Conservation (phyloP, 2,329 filamentous ascomycete species). For the Ophiosphaerella narmari region DNA sequence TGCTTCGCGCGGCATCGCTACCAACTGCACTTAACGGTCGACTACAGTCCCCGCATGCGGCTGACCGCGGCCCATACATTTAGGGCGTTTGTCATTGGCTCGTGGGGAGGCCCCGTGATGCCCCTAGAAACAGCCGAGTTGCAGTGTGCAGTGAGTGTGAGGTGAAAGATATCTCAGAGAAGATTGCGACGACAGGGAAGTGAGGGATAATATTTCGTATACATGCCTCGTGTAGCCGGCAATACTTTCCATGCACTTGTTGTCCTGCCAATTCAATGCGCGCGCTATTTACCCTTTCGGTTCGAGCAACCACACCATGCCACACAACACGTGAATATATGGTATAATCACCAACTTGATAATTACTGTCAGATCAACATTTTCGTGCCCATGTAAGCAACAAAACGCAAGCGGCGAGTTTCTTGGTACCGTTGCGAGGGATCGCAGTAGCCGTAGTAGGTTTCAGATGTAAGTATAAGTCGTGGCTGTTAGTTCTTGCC, state of each 20-base stretch:
- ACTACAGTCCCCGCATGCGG: slow-evolving; percentile 18
- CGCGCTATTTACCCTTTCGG: slow-evolving; percentile 18
- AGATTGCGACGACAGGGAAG: not conserved
- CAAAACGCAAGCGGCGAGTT: too few relatives aligned
- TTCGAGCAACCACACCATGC: slow-evolving; percentile 15
- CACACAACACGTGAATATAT: too few relatives aligned
- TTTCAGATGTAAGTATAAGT: too few relatives aligned
- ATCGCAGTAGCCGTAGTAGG: too few relatives aligned
- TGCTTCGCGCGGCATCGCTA: slow-evolving; percentile 17
- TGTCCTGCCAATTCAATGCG: slow-evolving; percentile 14
- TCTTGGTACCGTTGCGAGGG: too few relatives aligned
- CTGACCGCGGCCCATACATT: slow-evolving; percentile 25
- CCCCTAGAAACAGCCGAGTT: slow-evolving; percentile 5
- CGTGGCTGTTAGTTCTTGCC: too few relatives aligned
- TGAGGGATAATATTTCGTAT: not conserved
- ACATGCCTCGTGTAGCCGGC: slow-evolving; percentile 5
- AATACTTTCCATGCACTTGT: slow-evolving; percentile 20
- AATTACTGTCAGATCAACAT: too few relatives aligned
- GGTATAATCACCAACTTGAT: too few relatives aligned
- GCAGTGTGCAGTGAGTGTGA: not conserved
- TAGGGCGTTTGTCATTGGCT: slow-evolving; percentile 27
- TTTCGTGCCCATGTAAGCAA: too few relatives aligned
- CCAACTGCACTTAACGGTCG: slow-evolving; percentile 22
- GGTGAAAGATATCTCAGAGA: not conserved
- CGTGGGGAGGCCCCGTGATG: slow-evolving; percentile 13